Percentiles rank a stretch among this genome's conserved stretches.
Conservation (phyloP, 225 moss, liverwort and hornwort species). For the Straminergon stramineum region DNA sequence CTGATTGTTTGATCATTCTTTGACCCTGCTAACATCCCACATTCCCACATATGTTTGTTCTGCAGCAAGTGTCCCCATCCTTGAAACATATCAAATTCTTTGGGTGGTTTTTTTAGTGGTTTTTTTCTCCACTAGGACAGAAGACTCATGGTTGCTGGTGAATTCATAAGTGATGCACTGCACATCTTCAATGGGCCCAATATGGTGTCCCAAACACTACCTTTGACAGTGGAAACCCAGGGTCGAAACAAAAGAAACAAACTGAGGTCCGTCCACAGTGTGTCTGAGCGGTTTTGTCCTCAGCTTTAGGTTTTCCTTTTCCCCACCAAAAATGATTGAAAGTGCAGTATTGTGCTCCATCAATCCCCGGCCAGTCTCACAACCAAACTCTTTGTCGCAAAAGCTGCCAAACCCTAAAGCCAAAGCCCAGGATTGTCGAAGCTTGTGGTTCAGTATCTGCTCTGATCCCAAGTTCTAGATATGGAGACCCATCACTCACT, state of each 20-base stretch:
- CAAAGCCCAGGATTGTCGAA: neutral
- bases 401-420: neutral
- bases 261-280: neutral
- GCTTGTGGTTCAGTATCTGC: neutral
- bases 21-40: rapidly evolving
- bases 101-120: too few species aligned
- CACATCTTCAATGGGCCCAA: neutral
- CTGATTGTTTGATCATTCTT: rapidly evolving
- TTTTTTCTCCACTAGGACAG: neutral
- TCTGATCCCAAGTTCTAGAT: neutral
- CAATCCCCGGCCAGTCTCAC: neutral
- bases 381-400: neutral
- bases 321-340: neutral
- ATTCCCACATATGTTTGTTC: neutral
- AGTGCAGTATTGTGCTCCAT: neutral
- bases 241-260: neutral
- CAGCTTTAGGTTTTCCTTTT: neutral
- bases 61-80: rapidly evolving
- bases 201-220: neutral
- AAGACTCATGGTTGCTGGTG: neutral
- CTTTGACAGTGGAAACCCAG: neutral
- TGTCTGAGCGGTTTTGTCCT: neutral
- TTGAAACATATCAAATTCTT: neutral
- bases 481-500: too few species aligned
- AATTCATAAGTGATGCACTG: neutral